Evolutionary conservation across 495 filamentous ascomycete species (phyloP), one percentile per base, ranked within the genome.

Genomic region (Penicillium goetzii): DNA sequence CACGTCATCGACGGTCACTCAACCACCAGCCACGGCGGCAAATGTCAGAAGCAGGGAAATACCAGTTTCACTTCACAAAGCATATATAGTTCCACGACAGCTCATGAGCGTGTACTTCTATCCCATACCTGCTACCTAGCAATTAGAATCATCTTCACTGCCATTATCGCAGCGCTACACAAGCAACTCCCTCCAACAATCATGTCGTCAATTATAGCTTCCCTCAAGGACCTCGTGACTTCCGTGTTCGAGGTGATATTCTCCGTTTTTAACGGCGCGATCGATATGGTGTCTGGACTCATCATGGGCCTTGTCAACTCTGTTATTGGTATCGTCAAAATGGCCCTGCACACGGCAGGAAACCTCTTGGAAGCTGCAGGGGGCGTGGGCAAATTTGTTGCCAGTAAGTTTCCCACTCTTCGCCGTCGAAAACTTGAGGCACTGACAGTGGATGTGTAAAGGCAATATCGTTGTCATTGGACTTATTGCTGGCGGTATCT

Each of bases 221-320:
- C 67, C 34, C 10, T 69, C 61, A 64, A 69, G 21, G 64, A 69
- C 54, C 64, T 69, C 19, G 8, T 69, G 12, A 11, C 47, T 12
- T 67, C 67, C 0, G 8, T 69, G 2, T 64, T 69, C 17, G 67
- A 69, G 53, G 54, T 69, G 19, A 62, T 67, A 51, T 63, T 64
- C 50, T 67, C 67, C 10, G 28, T 67, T 3, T 56, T 64, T 19
- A 34, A 49, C 10, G 56, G 15, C 9, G 55, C 58, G 8, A 43
- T 69, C 15, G 54, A 61, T 53, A 34, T 34, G 12, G 51, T 38
- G 2, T 52, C 15, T 15, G 56, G 51, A 4, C 28, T 68, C 8
- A 10, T 69, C 34, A 23, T 4, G 1, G 56, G 60, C 17, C 5
- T 62, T 7, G 28, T 52, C 51, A 14, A 62, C 21, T 65, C 61